Conservation (phyloP, 768 basidiomycete genomes). For the Phlebiopsis flavidoalba region DNA sequence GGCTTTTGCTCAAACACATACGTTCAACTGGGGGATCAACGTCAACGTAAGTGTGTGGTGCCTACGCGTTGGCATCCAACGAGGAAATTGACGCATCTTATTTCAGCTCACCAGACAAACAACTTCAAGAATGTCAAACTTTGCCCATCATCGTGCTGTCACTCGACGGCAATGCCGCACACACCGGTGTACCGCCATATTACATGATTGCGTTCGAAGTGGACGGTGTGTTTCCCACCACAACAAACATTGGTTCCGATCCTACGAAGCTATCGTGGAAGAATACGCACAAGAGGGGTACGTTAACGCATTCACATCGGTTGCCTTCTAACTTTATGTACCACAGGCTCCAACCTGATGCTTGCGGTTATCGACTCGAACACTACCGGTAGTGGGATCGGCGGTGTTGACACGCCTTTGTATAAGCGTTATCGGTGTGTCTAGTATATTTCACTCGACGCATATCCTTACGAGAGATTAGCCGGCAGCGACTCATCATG, state of each 20-base stretch:
- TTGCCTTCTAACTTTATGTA: not conserved
- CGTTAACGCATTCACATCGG: constrained; percentile 4
- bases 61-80: too few species aligned
- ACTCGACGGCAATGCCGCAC: constrained; percentile 16
- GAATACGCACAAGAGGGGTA: constrained; percentile 35
- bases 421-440: constrained; percentile 1
- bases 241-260: constrained; percentile 30
- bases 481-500: constrained; percentile 28
- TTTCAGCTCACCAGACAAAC: constrained; percentile 17
- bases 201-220: constrained; percentile 38
- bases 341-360: constrained; percentile 37
- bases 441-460: not conserved
- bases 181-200: constrained; percentile 30
- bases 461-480: constrained; percentile 10
- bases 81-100: not conserved
- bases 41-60: constrained; percentile 19
- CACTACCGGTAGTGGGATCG: constrained; percentile 27
- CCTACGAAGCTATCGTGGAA: constrained; percentile 32
- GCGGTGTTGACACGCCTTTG: constrained; percentile 30
- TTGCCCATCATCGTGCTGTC: constrained; percentile 20
- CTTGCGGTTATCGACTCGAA: constrained; percentile 40
- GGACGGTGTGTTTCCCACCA: constrained; percentile 28
- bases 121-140: constrained; percentile 20
- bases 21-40: constrained; percentile 31
- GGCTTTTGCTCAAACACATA: constrained; percentile 4